These are phyloP conservation scores for Chamaecrista fasciculata DNA, from an alignment of 306 rosid species.

Conservation along the genomic window DNA sequence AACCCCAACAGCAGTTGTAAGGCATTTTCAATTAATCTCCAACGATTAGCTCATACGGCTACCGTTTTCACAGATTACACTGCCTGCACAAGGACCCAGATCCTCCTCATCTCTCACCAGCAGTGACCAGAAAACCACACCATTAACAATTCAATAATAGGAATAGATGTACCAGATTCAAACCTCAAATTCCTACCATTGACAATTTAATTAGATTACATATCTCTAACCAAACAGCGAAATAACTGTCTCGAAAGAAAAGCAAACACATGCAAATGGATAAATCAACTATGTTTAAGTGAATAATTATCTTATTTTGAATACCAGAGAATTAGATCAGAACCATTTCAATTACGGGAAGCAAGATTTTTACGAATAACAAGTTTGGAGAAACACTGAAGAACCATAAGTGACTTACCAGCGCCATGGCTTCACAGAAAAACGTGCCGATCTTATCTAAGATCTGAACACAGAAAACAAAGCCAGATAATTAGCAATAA, in stretches of 20 bases:
- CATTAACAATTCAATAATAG: not conserved
- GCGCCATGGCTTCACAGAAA: constrained; percentile 69
- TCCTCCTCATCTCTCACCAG: not conserved
- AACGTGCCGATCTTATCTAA: constrained; percentile 36
- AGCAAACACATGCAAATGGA: not conserved
- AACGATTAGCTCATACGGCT: not conserved
- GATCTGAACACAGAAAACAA: constrained; percentile 46
- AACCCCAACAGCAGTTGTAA: not conserved
- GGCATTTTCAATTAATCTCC: not conserved
- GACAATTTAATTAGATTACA: not conserved
- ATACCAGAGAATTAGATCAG: not conserved
- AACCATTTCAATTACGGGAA: not conserved
- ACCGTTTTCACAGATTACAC: not conserved
- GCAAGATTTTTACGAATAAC: not conserved
- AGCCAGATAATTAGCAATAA: not conserved
- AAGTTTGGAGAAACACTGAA: not conserved
- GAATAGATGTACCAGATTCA: not conserved
- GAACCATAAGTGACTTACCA: constrained; percentile 41
- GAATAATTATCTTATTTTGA: not conserved
- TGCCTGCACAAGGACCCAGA: not conserved
- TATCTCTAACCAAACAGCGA: not conserved
- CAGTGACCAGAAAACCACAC: not conserved
- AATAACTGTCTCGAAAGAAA: not conserved
- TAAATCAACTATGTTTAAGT: not conserved
- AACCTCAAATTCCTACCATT: not conserved